Base-by-base conservation (phyloP, 768 basidiomycete species). In the Gautieria morchelliformis region DNA sequence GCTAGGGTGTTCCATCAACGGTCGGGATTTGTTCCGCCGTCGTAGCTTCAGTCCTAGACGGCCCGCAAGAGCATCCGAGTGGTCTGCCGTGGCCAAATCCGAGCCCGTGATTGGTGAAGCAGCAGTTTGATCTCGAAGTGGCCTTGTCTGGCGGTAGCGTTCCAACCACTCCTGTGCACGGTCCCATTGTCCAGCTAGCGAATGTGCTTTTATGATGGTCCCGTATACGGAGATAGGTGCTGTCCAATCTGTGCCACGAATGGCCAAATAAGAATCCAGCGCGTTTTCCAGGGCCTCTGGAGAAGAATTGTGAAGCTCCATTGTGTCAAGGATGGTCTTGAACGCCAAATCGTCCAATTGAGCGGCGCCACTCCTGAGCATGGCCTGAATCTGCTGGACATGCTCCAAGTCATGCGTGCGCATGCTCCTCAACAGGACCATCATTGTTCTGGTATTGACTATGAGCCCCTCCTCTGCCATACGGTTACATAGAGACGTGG, bases 291-390 rank as follows among this genome's bases (percentile, higher is more conserved):
- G 30, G 17, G 20, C 37, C 11, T 49, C 37, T n/a, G 56, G 56
- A 7, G 56, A 33, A 57, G 30, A 24, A 40, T 20, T 5, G 20
- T 48, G 24, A 20, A 39, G 30, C 7, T 50, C 15, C 47, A 49
- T 49, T 3, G 35, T 20, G 46, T 57, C 56, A 30, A 57, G 19
- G n/a, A 57, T 20, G 5, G 56, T 37, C 45, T 57, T 47, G 35
- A 57, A 57, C 8, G 56, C 24, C 22, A 57, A 57, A 48, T 49
- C 46, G 32, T 57, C 56, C 35, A 57, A 7, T 24, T 50, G n/a
- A 15, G 17, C 19, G 14, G 20, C 56, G 24, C 56, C 46, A 8
- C 46, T 24, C 4, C 47, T 22, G 9, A 57, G 30, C 9, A 50
- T 24, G n/a, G n/a, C 47, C 27, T 35, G 56, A 12, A 57, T 27